These are phyloP conservation scores for Coelastrella sp. DNA, from an alignment of 139 green algal species.

Conservation along the genomic window DNA sequence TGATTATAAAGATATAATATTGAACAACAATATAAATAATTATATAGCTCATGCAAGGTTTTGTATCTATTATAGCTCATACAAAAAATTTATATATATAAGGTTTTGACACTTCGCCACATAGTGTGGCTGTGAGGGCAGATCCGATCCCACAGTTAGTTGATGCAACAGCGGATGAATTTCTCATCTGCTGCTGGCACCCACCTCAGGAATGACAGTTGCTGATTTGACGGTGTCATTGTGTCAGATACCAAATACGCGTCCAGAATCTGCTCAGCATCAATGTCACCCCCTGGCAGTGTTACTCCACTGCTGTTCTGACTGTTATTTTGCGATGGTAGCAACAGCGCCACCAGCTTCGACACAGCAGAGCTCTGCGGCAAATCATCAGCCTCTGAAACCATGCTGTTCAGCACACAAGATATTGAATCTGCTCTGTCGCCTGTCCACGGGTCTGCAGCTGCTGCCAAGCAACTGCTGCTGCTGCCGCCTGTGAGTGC, in stretches of 20 bases:
- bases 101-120: no score
- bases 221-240: not conserved
- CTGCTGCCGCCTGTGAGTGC: not conserved
- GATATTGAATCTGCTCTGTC: not conserved
- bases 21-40: no score
- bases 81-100: no score
- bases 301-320: not conserved
- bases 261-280: not conserved
- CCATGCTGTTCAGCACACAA: not conserved
- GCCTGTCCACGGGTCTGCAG: not conserved
- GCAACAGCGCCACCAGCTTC: not conserved
- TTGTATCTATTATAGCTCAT: no score
- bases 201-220: conserved; percentile 26
- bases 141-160: no score
- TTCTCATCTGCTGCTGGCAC: not conserved
- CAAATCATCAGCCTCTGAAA: not conserved
- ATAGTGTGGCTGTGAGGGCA: no score
- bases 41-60: no score
- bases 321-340: not conserved
- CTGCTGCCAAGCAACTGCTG: conserved; percentile 2
- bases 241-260: conserved; percentile 1
- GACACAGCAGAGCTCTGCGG: not conserved
- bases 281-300: not conserved
- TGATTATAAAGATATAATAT: no score
- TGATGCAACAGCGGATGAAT: no score